Conservation (phyloP, 768 basidiomycete species). For the Tylopilus cervinicoccineus region DNA sequence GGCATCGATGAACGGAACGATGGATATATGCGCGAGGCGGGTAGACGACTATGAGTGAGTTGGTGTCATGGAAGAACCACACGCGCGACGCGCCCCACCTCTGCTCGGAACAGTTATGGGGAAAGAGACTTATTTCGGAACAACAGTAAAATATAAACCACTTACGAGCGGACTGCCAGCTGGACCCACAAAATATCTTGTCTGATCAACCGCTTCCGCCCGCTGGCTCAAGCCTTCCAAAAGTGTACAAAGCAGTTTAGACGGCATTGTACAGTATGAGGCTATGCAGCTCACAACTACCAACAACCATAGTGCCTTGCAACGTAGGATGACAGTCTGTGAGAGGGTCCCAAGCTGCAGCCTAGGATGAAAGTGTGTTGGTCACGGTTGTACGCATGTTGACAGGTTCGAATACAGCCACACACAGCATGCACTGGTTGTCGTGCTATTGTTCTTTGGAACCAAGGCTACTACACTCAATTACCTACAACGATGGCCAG, state of each 20-base stretch:
- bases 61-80: background rate
- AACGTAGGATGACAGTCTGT: too few species aligned
- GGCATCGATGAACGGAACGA: conserved; percentile 11
- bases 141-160: background rate
- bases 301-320: background rate
- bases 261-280: conserved; percentile 3
- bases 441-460: too few species aligned
- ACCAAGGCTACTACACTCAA: too few species aligned
- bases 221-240: conserved; percentile 16
- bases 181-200: conserved; percentile 21
- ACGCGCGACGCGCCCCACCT: conserved; percentile 1
- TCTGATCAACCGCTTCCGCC: conserved; percentile 8
- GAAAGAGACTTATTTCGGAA: background rate
- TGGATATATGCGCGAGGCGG: conserved; percentile 2
- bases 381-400: too few species aligned
- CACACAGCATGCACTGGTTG: too few species aligned
- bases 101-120: background rate
- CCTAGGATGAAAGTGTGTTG: too few species aligned
- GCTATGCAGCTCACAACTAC: background rate
- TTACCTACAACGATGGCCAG: too few species aligned
- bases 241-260: conserved; percentile 8
- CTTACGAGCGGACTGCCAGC: background rate
- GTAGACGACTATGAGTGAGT: background rate
- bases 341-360: too few species aligned
- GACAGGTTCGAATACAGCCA: too few species aligned